These are phyloP conservation scores for Stemphylium lycopersici DNA, from an alignment of 2,329 filamentous ascomycete species.

Conservation along the genomic window DNA sequence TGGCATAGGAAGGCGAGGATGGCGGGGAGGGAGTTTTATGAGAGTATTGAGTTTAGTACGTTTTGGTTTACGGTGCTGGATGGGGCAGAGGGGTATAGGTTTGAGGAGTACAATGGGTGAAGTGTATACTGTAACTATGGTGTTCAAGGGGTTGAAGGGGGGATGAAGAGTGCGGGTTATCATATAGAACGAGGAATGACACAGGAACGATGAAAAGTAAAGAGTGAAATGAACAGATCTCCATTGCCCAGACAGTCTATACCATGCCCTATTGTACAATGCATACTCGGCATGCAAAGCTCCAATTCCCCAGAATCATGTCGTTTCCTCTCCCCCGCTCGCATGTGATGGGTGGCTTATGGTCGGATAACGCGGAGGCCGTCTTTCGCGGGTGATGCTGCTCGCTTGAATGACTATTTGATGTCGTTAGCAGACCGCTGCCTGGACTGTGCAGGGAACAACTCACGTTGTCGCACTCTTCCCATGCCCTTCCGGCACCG, in stretches of 20 bases:
- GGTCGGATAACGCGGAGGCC: constrained; percentile 57
- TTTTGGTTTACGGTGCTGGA: constrained; percentile 68
- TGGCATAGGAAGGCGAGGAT: constrained; percentile 62
- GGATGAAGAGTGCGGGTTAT: background rate
- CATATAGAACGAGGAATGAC: background rate
- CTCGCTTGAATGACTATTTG: constrained; percentile 59
- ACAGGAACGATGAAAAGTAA: background rate
- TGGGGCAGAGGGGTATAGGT: constrained; percentile 65
- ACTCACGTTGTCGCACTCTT: constrained; percentile 86
- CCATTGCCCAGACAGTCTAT: constrained; percentile 39
- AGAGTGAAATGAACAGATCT: constrained; percentile 31
- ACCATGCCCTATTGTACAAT: constrained; percentile 47
- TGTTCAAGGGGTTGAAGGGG: too few species aligned
- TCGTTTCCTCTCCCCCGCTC: constrained; percentile 6
- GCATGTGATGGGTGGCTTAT: constrained; percentile 26
- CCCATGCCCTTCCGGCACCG: constrained; percentile 93
- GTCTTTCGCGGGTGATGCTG: constrained; percentile 55
- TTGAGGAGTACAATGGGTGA: constrained; percentile 38
- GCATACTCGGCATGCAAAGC: constrained; percentile 27
- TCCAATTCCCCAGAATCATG: constrained; percentile 23
- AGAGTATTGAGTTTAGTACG: constrained; percentile 50
- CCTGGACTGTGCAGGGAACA: background rate
- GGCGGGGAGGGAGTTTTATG: constrained; percentile 56
- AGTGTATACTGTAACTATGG: background rate
- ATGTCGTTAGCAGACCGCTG: constrained; percentile 9